Conservation (phyloP, 495 filamentous ascomycete species). For the Trichoderma asperelloides region DNA sequence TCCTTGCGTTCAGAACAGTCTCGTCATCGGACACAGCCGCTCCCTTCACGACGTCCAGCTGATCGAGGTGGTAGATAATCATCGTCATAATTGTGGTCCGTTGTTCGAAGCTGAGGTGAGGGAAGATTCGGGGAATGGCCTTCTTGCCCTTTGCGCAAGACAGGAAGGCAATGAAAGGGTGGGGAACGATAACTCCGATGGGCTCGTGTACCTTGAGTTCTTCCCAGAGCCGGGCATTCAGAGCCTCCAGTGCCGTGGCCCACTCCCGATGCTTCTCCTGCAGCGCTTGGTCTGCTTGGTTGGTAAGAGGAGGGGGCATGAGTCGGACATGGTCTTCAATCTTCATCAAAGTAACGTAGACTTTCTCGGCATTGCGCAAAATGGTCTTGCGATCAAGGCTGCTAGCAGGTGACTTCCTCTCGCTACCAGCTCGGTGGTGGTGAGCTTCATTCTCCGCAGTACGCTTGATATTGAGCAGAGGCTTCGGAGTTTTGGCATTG, state of each 20-base stretch:
- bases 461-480: slow-evolving; percentile 89
- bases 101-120: slow-evolving; percentile 84
- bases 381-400: slow-evolving; percentile 71
- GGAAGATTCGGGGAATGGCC: slow-evolving; percentile 87
- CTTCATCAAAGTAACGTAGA: slow-evolving; percentile 80
- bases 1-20: slow-evolving; percentile 55
- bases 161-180: slow-evolving; percentile 95
- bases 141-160: slow-evolving; percentile 95
- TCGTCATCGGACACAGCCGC: slow-evolving; percentile 63
- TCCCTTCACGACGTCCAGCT: slow-evolving; percentile 75
- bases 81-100: slow-evolving; percentile 90
- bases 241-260: slow-evolving; percentile 53
- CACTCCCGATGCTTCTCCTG: slow-evolving; percentile 63
- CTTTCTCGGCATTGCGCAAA: slow-evolving; percentile 72
- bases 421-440: slow-evolving; percentile 32
- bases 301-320: slow-evolving; percentile 59
- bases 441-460: slow-evolving; percentile 51
- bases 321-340: slow-evolving; percentile 91
- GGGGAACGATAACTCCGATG: slow-evolving; percentile 63
- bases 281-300: slow-evolving; percentile 51
- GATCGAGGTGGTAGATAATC: slow-evolving; percentile 89
- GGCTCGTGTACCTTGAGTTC: slow-evolving; percentile 85
- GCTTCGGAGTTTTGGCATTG: slow-evolving; percentile 93
- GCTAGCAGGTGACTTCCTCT: slow-evolving; percentile 33
- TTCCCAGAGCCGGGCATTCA: slow-evolving; percentile 78